A percentile compares a stretch with the other conserved stretches of the same genome.
Conservation (phyloP, 2,329 filamentous ascomycete species). For the Alternaria sp. region DNA sequence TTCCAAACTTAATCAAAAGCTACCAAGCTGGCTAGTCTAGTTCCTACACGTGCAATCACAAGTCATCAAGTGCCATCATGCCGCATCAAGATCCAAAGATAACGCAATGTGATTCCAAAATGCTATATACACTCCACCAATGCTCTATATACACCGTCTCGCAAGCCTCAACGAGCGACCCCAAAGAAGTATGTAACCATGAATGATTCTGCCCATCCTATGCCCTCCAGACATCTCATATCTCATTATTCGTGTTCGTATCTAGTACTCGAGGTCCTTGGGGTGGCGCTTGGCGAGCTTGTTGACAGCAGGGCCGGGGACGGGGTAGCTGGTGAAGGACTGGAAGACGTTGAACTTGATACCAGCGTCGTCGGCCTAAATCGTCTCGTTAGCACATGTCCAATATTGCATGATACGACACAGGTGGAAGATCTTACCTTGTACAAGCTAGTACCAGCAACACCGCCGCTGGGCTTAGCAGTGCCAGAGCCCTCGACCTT, state of each 20-base stretch:
- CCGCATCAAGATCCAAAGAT: not conserved
- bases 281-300: conserved; percentile 24
- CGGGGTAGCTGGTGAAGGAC: conserved; percentile 38
- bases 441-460: conserved; percentile 51
- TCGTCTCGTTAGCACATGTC: not conserved
- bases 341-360: conserved; percentile 49
- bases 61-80: too few relatives aligned
- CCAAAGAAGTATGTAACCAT: not conserved
- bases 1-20: too few relatives aligned
- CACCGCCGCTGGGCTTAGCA: conserved; percentile 42
- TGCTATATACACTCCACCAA: not conserved
- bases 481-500: conserved; percentile 55
- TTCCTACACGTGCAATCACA: too few relatives aligned
- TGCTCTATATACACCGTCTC: not conserved
- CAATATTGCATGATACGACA: not conserved
- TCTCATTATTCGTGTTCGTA: not conserved
- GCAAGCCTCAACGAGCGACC: not conserved
- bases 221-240: not conserved
- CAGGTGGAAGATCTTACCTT: conserved; percentile 21
- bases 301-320: conserved; percentile 41
- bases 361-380: conserved; percentile 46
- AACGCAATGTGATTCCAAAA: not conserved
- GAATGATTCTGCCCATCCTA: too few relatives aligned
- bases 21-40: too few relatives aligned
- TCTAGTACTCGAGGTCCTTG: conserved; percentile 11